Evolutionary conservation across 768 basidiomycete species (phyloP).

Genomic region (Boletales sp.): DNA sequence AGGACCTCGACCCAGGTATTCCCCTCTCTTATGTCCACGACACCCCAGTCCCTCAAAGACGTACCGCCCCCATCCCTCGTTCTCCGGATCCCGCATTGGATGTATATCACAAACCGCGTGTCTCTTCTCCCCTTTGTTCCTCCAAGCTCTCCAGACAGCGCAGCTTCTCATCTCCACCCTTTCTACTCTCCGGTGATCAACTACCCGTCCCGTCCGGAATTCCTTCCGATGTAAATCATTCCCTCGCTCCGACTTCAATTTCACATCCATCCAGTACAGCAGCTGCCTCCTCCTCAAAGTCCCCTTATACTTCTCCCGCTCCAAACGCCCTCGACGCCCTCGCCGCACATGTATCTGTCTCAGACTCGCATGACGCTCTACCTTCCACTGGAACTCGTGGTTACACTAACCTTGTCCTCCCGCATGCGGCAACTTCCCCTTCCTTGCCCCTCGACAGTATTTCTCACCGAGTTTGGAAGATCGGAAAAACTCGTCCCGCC

Average conservation of each 20-base stretch:
- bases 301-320: constrained; percentile 29
- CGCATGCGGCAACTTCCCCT: constrained; percentile 33
- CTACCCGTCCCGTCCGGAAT: background rate
- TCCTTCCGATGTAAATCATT: background rate
- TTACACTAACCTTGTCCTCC: constrained; percentile 52
- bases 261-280: constrained; percentile 11
- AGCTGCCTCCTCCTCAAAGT: constrained; percentile 26
- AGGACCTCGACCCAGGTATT: constrained; percentile 32
- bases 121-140: constrained; percentile 22
- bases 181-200: constrained; percentile 6
- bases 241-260: constrained; percentile 7
- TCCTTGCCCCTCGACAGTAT: constrained; percentile 10
- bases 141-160: constrained; percentile 27
- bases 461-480: constrained; percentile 25
- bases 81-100: constrained; percentile 8
- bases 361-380: constrained; percentile 20
- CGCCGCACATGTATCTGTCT: constrained; percentile 28
- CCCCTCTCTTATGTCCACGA: constrained; percentile 4
- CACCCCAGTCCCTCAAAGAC: constrained; percentile 13
- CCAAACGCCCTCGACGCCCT: constrained; percentile 30
- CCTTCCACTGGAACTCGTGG: constrained; percentile 56
- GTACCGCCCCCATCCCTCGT: constrained; percentile 10
- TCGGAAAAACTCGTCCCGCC: constrained; percentile 8
- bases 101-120: constrained; percentile 17
- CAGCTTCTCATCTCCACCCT: constrained; percentile 29